Evolutionary conservation across 345 rosid species (phyloP), one percentile per base, ranked within the genome.

Genomic region (Salix caprea): DNA sequence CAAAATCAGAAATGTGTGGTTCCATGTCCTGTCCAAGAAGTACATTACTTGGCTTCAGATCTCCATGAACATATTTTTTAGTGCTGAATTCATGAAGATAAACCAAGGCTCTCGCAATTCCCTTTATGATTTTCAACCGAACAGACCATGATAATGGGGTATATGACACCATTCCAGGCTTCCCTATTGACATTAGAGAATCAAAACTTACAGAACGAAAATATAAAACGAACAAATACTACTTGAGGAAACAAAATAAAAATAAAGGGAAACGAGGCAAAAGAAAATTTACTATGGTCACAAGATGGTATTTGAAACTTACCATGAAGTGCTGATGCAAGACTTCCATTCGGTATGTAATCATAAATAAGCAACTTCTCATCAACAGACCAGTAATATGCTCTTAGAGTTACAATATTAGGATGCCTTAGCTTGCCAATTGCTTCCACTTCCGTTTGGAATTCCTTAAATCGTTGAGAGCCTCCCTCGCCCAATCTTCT

Each of bases 401-500:
- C 98, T 81, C 90, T 85, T 58, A 95, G 98, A 81, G 88, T 90
- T 70, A 88, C 97, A 44, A 93, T 81, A 76, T 95, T 91, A 1
- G 92, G 96, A 84, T 95, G 99, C 85, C 94, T 90, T 19, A 93
- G 86, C 88, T 91, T 93, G 69, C 98, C 99, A 9, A 95, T 88
- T 56, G 98, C 97, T 86, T 95, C 98, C 54, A 93, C 97, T 88
- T 95, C 98, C 0, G 91, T 90, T 87, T 92, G 97, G 81, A 95
- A 95, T 86, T 95, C 99, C 85, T 93, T 95, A 68, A 90, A 91
- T 84, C 98, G 90, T 77, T 95, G 97, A 39, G 98, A 93, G 28
- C 98, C 99, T 23, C 99, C 99, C 86, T 93, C 99, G 3, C 99
- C 99, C 60, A 96, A 81, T 83, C 98, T 88, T 82, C 97, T 85